A percentile compares a stretch with the other conserved stretches of the same genome.
Conservation (phyloP, 1,139 yeast genomes). For the Dujonia santamariae region DNA sequence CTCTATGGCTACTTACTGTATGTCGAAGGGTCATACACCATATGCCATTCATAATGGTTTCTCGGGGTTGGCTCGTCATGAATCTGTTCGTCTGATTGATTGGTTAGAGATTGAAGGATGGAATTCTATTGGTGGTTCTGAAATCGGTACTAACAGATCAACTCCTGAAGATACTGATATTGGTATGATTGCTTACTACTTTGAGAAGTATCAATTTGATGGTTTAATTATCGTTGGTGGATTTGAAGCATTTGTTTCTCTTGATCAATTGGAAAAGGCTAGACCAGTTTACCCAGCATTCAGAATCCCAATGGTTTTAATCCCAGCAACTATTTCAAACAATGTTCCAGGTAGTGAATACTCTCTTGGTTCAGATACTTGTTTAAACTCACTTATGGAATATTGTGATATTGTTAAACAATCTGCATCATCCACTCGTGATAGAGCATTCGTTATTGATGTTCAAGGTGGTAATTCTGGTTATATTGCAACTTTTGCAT, state of each 20-base stretch:
- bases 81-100: constrained; percentile 55
- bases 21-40: constrained; percentile 73
- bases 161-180: constrained; percentile 65
- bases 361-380: constrained; percentile 76
- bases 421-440: constrained; percentile 75
- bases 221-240: constrained; percentile 79
- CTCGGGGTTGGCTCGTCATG: constrained; percentile 74
- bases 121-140: constrained; percentile 77
- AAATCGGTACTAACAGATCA: constrained; percentile 75
- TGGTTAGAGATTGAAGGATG: constrained; percentile 75
- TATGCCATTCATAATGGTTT: constrained; percentile 76
- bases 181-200: constrained; percentile 74
- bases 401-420: constrained; percentile 80
- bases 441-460: constrained; percentile 75
- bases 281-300: constrained; percentile 67
- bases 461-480: constrained; percentile 90
- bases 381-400: constrained; percentile 68
- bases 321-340: constrained; percentile 82
- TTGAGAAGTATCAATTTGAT: constrained; percentile 69
- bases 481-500: constrained; percentile 67
- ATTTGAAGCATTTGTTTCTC: constrained; percentile 71
- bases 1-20: constrained; percentile 70
- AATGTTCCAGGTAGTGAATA: constrained; percentile 85
- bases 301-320: constrained; percentile 72
- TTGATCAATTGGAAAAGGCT: constrained; percentile 64